Base-by-base conservation (phyloP, 345 rosid genomes). In the Eucalyptus regnans region DNA sequence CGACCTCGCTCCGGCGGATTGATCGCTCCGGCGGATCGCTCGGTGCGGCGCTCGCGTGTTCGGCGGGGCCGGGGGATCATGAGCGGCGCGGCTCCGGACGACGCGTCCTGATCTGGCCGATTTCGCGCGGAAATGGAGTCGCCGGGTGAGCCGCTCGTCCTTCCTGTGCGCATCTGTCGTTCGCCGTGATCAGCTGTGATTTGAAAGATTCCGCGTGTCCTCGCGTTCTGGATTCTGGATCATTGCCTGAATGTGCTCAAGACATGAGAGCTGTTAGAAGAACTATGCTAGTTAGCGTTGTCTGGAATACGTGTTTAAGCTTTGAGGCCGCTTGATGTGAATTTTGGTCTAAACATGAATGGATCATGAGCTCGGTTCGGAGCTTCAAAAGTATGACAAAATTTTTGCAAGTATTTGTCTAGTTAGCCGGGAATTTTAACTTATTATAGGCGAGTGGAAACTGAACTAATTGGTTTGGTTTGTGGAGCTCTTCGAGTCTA, bases 111-210 rank as follows among this genome's bases (percentile, higher is more conserved):
- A 79, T 89, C 87, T 50, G 86, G 86, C 86, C 12, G 84, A 52
- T 88, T 49, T 71, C 66, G 90, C 89, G 91, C 90, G 89, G 84
- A 76, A 90, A 93, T 96, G 98, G 98, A 96, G 90, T 92, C 96
- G 89, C 93, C 95, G 79, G 95, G 96, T 94, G 90, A 91, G 88
- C 56, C 33, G 76, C 86, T 33, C 60, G 10, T 58, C 29, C 41
- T 33, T 48, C 56, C 66, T 91, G 25, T 48, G 27, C 49, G 31
- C 52, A 44, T 23, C 27, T 87, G 58, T 58, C 51, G 25, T 90
- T 76, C 29, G 8, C 87, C 44, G 56, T 25, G 80, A 13, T 33
- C 14, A 4, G 27, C 48, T 20, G 84, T 48, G 48, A 76, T 41
- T 76, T 41, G 29, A 76, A 76, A 2, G 84, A 22, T 41, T 5